A percentile compares a stretch with the other conserved stretches of the same genome.
phyloP scores from a whole-genome alignment of 148 eudicot species.

The Fallopia convolvulus region DNA sequence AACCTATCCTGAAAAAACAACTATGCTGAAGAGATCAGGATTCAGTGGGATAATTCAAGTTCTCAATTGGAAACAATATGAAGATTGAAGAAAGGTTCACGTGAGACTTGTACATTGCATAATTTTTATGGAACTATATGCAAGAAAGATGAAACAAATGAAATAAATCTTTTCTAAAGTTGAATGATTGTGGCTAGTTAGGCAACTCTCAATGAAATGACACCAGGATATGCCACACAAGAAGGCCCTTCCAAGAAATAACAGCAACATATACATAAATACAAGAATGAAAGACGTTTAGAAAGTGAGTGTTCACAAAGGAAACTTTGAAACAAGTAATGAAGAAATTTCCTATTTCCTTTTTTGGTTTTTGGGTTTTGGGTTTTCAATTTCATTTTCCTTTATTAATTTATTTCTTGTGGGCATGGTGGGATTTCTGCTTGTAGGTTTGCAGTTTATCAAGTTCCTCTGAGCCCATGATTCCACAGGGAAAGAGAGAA shows the following conservation, averaged over 20 bases:
- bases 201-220: not conserved
- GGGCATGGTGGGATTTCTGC: slow-evolving; percentile 15
- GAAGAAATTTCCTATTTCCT: not conserved
- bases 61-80: not conserved
- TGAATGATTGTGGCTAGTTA: not conserved
- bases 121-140: not conserved
- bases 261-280: not conserved
- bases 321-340: not conserved
- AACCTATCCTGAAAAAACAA: no score
- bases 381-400: no score
- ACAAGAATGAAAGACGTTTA: slow-evolving; percentile 18
- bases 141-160: not conserved
- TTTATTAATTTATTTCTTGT: not conserved
- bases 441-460: slow-evolving; percentile 25
- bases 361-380: not conserved
- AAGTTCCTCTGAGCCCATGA: slow-evolving; percentile 8
- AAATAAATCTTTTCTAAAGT: not conserved
- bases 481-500: slow-evolving; percentile 7
- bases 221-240: not conserved
- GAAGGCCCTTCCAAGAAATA: not conserved
- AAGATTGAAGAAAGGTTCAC: not conserved
- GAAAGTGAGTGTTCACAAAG: slow-evolving; percentile 19
- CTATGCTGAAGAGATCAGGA: no score
- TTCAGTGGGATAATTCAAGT: no score
- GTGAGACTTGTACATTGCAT: not conserved